Evolutionary conservation across 208 protist species (phyloP).

Genomic region (Crithidia mellificae): DNA sequence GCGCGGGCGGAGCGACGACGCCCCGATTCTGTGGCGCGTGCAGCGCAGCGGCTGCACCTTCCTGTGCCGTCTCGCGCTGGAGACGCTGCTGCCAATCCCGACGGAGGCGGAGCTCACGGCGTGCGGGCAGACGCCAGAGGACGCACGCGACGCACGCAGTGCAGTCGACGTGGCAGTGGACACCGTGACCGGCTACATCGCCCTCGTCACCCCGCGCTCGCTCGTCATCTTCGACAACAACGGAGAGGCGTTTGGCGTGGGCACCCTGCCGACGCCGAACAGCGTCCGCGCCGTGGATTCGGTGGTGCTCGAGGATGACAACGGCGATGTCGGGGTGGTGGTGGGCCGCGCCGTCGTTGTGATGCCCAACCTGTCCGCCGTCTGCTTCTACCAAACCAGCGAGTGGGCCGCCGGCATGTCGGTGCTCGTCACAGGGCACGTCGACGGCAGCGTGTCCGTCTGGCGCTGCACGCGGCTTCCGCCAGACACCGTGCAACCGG

Average conservation of each 20-base stretch:
- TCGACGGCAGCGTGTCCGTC: conserved; percentile 73
- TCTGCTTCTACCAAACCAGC: conserved; percentile 62
- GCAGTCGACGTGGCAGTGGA: conserved; percentile 63
- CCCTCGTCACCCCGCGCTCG: conserved; percentile 56
- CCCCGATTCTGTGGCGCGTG: conserved; percentile 77
- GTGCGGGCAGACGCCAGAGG: conserved; percentile 7
- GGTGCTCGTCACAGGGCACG: conserved; percentile 74
- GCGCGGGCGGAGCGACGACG: conserved; percentile 41
- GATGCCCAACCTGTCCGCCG: conserved; percentile 51
- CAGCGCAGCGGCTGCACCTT: conserved; percentile 49
- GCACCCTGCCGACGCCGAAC: conserved; percentile 38
- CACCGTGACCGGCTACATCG: conserved; percentile 38
- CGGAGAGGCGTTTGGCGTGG: conserved; percentile 61
- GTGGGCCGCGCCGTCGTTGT: conserved; percentile 30
- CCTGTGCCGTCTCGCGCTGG: conserved; percentile 46
- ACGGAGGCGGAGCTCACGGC: neutral
- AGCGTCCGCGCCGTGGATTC: conserved; percentile 17
- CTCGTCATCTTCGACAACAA: conserved; percentile 82
- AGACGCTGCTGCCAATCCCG: conserved; percentile 24
- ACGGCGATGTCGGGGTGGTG: conserved; percentile 53
- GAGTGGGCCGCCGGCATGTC: conserved; percentile 83
- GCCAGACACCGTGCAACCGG: conserved; percentile 61
- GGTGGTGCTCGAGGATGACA: conserved; percentile 54
- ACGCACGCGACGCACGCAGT: conserved; percentile 6
- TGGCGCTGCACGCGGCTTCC: conserved; percentile 79